These are phyloP conservation scores for Kazachstania bromeliacearum DNA, from an alignment of 805 yeast species.

Conservation along the genomic window DNA sequence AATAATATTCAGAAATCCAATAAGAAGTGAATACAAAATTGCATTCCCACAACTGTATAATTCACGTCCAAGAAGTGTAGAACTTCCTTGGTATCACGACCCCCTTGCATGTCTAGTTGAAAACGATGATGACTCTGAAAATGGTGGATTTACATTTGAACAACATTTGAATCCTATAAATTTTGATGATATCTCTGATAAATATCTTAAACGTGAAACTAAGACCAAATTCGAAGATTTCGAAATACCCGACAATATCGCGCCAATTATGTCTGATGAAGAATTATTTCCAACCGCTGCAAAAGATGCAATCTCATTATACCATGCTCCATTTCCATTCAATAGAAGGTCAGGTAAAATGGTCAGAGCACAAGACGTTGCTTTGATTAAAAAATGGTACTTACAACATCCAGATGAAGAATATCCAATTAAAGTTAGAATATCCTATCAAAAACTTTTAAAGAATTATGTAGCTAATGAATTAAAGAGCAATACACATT, in stretches of 20 bases:
- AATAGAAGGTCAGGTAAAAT: slow-evolving; percentile 62
- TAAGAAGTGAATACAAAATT: slow-evolving; percentile 74
- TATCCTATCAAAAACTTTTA: slow-evolving; percentile 83
- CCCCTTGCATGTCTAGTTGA: slow-evolving; percentile 45
- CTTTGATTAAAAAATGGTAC: slow-evolving; percentile 77
- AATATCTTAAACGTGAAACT: slow-evolving; percentile 16
- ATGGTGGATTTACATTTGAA: slow-evolving; percentile 50
- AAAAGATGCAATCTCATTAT: slow-evolving; percentile 53
- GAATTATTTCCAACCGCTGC: slow-evolving; percentile 39
- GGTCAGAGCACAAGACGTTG: slow-evolving; percentile 82
- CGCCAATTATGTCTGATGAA: slow-evolving; percentile 44
- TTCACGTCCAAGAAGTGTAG: slow-evolving; percentile 59
- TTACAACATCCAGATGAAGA: slow-evolving; percentile 52
- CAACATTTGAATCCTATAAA: slow-evolving; percentile 48
- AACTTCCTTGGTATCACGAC: slow-evolving; percentile 52
- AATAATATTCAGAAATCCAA: slow-evolving; percentile 67
- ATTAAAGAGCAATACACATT: slow-evolving; percentile 40
- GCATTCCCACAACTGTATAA: slow-evolving; percentile 84
- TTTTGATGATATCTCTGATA: slow-evolving; percentile 11
- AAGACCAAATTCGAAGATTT: slow-evolving; percentile 31
- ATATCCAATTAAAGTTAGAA: slow-evolving; percentile 66
- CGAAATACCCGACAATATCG: slow-evolving; percentile 36
- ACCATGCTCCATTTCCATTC: slow-evolving; percentile 81
- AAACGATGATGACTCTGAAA: slow-evolving; percentile 35
- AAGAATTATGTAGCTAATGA: slow-evolving; percentile 67